phyloP scores from a whole-genome alignment of 2,329 filamentous ascomycete species.

The Diaporthe batatas region DNA sequence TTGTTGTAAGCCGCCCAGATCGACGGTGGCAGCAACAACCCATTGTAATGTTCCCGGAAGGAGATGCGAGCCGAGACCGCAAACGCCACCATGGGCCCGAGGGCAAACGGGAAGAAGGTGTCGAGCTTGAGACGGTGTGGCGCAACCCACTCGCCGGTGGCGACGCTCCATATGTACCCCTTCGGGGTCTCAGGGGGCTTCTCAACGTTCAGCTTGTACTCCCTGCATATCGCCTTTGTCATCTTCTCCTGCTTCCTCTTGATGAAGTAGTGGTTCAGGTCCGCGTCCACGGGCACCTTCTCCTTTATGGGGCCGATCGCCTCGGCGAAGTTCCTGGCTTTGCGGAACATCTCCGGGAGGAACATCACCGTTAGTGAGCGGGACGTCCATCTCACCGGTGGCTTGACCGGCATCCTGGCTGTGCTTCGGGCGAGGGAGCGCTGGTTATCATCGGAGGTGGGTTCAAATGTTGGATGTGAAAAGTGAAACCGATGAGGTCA shows the following conservation, averaged over 20 bases:
- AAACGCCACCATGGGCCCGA: neutral
- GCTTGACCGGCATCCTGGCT: constrained; percentile 24
- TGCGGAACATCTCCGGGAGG: constrained; percentile 30
- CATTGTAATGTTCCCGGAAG: neutral
- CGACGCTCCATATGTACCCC: neutral
- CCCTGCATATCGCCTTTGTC: neutral
- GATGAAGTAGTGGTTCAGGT: neutral
- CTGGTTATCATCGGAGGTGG: neutral
- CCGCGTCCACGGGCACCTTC: constrained; percentile 28
- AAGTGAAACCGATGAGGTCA: neutral
- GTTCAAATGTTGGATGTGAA: neutral
- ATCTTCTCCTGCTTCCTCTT: neutral
- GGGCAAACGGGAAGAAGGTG: constrained; percentile 10
- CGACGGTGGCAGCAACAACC: neutral
- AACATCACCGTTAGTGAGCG: constrained; percentile 32
- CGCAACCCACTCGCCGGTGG: constrained; percentile 10
- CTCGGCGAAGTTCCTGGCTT: neutral
- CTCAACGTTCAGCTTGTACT: neutral
- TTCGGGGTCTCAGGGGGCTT: neutral
- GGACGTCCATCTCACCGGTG: constrained; percentile 46
- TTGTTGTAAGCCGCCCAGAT: constrained; percentile 5
- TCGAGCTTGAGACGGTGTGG: neutral
- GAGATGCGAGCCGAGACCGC: neutral
- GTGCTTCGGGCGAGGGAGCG: neutral
- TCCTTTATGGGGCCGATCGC: neutral